Evolutionary conservation across 768 basidiomycete species (phyloP).

Genomic region (Crepidotus variabilis): DNA sequence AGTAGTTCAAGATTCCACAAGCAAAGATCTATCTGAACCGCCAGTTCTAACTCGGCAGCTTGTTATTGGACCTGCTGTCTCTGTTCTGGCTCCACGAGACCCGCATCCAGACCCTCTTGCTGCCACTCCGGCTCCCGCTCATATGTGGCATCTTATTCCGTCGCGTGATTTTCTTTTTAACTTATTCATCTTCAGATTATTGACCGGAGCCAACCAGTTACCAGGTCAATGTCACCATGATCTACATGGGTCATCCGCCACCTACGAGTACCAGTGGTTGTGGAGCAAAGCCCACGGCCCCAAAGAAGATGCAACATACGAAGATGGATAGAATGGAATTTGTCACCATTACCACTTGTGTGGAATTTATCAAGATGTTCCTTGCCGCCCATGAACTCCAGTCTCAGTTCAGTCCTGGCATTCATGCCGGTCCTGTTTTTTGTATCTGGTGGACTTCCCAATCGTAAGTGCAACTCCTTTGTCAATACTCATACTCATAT

Average conservation of each 20-base stretch:
- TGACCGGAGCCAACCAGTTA: neutral
- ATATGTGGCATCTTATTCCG: neutral
- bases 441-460: conserved; percentile 13
- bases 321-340: conserved; percentile 4
- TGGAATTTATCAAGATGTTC: conserved; percentile 11
- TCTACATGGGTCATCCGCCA: neutral
- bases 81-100: neutral
- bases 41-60: neutral
- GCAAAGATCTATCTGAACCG: neutral
- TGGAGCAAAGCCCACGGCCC: neutral
- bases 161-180: neutral
- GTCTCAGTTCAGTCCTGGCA: conserved; percentile 13
- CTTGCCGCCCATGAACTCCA: conserved; percentile 9
- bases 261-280: neutral
- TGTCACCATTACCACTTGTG: neutral
- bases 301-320: conserved; percentile 6
- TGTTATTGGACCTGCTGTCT: neutral
- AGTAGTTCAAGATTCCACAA: too few species aligned
- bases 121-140: neutral
- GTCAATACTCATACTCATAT: too few species aligned
- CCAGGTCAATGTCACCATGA: conserved; percentile 4
- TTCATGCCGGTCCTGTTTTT: conserved; percentile 17
- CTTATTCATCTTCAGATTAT: neutral
- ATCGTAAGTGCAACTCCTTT: neutral
- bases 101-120: neutral